Base-by-base conservation (phyloP, 371 early-diverging fungal genomes). In the Mucor irregularis region DNA sequence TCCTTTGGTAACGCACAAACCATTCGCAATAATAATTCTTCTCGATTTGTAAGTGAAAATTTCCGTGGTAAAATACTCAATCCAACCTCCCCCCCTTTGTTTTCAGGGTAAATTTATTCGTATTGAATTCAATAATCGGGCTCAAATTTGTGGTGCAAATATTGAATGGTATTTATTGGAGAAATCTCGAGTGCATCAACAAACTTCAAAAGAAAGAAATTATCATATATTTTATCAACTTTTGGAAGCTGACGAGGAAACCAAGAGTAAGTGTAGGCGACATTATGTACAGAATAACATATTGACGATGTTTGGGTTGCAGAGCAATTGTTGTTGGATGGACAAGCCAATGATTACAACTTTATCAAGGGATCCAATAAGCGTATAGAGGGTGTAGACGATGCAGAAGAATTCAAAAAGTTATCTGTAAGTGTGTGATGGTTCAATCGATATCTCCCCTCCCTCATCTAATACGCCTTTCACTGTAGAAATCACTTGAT, bases 1-100 rank as follows among this genome's bases (percentile, higher is more conserved):
- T 86, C 99, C 1, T 99, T 99, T 82, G 99, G 99, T 51, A 99
- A 99, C 75, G 99, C 99, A 5, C 96, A 99, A 73, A 99, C 99
- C 6, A 91, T 97, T 52, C 86, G 99, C 25, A 99, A 99, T 73
- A 97, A 99, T 78, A 99, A 99, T 80, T 97, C 97, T 31, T 98
- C 98, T 10, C 91, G 99, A 28, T 99, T 99, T 80, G 98, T 91
- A 87, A 85, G 90, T 80, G 13, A 44, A 42, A 42, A 24, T 42
- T 42, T 42, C 42, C 39, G 39, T 39, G 5, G 5, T 7, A 7
- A 21, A 11, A 26, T 39, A 8, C 19, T 35, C 14, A 30, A 11
- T n/a, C 34, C 0, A 28, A 49, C 19, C 5, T 19, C 16, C 14
- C 3, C 9, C 37, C 13, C 14, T 51, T 46, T 31, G 51, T 43